A percentile compares a stretch with the other conserved stretches of the same genome.
phyloP scores from a whole-genome alignment of 139 green algal species.

The Pleodorina starrii region DNA sequence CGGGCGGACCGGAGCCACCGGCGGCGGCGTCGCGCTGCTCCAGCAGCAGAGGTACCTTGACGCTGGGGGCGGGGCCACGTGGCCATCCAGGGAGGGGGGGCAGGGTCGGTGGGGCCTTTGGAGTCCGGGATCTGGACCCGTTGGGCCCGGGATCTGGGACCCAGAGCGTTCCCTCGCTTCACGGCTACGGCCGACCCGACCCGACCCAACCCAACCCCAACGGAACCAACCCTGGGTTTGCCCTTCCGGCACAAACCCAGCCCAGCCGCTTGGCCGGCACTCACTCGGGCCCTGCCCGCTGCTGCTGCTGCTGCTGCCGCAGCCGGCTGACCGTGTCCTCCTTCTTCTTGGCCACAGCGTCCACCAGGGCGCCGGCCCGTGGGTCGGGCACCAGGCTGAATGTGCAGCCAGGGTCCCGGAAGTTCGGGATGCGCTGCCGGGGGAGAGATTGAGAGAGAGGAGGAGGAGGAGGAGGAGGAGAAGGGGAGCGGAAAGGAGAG shows the following conservation, averaged over 20 bases:
- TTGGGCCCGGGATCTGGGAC: too few species aligned
- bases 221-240: too few species aligned
- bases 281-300: slow-evolving; percentile 5
- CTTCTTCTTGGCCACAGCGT: background rate
- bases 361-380: background rate
- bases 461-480: background rate
- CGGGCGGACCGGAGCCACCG: background rate
- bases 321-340: slow-evolving; percentile 9
- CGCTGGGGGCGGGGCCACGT: background rate
- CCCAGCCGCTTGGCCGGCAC: too few species aligned
- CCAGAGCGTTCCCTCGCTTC: too few species aligned
- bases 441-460: background rate
- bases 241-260: too few species aligned
- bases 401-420: background rate
- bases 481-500: background rate
- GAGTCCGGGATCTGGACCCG: too few species aligned
- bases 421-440: slow-evolving; percentile 29
- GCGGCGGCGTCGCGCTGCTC: slow-evolving; percentile 22
- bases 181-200: too few species aligned
- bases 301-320: slow-evolving; percentile 9
- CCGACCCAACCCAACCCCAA: too few species aligned
- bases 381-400: slow-evolving; percentile 11
- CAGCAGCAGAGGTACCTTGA: slow-evolving; percentile 21
- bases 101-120: too few species aligned
- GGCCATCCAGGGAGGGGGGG: too few species aligned